Conservation (phyloP, 164 flowering plant species). For the Chloranthus sessilifolius region DNA sequence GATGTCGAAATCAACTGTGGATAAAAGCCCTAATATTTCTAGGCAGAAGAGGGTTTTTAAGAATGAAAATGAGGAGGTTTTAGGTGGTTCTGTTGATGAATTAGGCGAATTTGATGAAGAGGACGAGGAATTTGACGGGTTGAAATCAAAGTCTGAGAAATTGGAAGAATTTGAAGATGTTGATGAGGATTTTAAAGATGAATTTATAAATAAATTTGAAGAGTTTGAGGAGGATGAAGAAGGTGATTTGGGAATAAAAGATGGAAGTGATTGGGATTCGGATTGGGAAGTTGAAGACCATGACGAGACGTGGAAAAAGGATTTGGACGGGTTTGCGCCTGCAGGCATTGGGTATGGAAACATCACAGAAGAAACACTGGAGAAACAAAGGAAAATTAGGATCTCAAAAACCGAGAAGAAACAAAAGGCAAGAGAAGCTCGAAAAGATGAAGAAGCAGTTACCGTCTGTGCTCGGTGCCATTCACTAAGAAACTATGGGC, state of each 20-base stretch:
- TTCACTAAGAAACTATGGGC: constrained; percentile 89
- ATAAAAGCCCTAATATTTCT: no score
- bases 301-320: constrained; percentile 39
- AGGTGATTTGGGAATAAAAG: constrained; percentile 15
- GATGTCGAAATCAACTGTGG: no score
- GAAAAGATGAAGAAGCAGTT: constrained; percentile 36
- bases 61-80: constrained; percentile 4
- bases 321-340: constrained; percentile 70
- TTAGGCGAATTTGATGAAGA: constrained; percentile 18
- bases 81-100: constrained; percentile 12
- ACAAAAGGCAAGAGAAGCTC: constrained; percentile 49
- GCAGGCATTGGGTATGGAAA: constrained; percentile 86
- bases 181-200: constrained; percentile 5
- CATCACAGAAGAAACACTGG: constrained; percentile 54
- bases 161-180: constrained; percentile 9
- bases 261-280: constrained; percentile 55
- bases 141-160: constrained; percentile 1
- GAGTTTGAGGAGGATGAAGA: constrained; percentile 31
- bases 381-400: constrained; percentile 39
- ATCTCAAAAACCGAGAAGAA: constrained; percentile 76
- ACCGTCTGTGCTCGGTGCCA: constrained; percentile 95
- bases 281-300: constrained; percentile 59
- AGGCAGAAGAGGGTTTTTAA: no score
- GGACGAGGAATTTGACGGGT: constrained; percentile 17
- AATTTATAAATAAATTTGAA: constrained; percentile 24